These are phyloP conservation scores for Aspergillus ostianus DNA, from an alignment of 495 filamentous ascomycete species.

Conservation along the genomic window DNA sequence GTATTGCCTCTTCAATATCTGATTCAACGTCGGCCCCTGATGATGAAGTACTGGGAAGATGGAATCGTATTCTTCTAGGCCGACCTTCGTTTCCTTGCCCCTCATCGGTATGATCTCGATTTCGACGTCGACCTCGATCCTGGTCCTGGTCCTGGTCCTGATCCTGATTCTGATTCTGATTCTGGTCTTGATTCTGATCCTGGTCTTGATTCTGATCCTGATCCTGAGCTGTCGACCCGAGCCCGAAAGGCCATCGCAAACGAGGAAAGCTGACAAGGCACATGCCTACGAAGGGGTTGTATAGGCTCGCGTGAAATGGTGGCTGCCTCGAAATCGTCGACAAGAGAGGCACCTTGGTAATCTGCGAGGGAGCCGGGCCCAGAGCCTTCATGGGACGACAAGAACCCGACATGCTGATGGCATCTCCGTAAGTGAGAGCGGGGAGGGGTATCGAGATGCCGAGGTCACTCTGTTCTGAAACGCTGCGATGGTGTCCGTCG, in stretches of 20 bases:
- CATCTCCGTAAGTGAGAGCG: background rate
- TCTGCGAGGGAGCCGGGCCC: background rate
- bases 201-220: too few species aligned
- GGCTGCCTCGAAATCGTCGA: constrained; percentile 12
- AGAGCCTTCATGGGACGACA: background rate
- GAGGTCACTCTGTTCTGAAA: constrained; percentile 25
- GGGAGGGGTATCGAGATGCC: constrained; percentile 5
- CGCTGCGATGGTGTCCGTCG: constrained; percentile 30
- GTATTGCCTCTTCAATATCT: background rate
- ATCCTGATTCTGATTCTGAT: too few species aligned
- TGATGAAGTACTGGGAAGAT: background rate
- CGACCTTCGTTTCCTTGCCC: background rate
- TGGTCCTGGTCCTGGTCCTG: too few species aligned
- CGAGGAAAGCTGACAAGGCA: constrained; percentile 14
- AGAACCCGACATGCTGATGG: background rate
- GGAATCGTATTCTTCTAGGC: background rate
- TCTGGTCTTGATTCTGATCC: too few species aligned
- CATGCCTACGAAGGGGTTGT: constrained; percentile 24
- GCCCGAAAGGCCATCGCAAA: background rate
- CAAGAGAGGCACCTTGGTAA: background rate
- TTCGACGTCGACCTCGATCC: too few species aligned
- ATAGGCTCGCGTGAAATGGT: constrained; percentile 16
- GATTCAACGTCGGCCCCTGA: background rate
- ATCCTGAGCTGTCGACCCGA: background rate
- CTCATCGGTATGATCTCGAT: background rate